Percentiles rank a stretch among this genome's conserved stretches.
Evolutionary conservation across 2,329 filamentous ascomycete genomes (phyloP).

Genomic region (Metarhizium album): DNA sequence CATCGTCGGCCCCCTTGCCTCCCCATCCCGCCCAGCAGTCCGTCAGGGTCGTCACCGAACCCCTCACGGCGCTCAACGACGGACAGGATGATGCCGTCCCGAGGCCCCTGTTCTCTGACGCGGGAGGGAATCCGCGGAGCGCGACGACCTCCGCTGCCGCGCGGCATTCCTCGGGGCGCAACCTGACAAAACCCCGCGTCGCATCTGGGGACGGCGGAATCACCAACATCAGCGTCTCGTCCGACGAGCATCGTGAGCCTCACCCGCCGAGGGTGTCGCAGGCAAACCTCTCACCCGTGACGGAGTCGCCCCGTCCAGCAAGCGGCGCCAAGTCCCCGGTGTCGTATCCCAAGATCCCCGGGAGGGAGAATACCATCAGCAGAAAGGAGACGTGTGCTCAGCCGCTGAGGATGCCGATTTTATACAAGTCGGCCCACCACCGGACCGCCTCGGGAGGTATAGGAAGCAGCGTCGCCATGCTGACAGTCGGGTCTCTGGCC

Average conservation of each 20-base stretch:
- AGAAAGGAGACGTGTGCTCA: conserved; percentile 16
- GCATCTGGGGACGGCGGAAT: conserved; percentile 23
- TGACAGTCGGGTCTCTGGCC: background rate
- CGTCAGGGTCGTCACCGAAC: conserved; percentile 5
- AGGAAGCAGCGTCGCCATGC: background rate
- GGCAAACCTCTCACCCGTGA: conserved; percentile 35
- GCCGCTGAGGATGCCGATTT: conserved; percentile 22
- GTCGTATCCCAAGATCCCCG: conserved; percentile 20
- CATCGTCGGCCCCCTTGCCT: background rate
- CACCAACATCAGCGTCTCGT: conserved; percentile 20
- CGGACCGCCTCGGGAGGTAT: background rate
- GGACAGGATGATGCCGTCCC: conserved; percentile 7
- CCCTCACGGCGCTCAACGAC: background rate
- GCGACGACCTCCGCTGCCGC: conserved; percentile 4
- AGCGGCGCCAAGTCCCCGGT: conserved; percentile 22
- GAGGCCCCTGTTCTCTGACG: conserved; percentile 15
- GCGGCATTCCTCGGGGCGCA: conserved; percentile 13
- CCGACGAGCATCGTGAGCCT: conserved; percentile 14
- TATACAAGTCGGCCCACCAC: conserved; percentile 22
- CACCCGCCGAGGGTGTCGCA: conserved; percentile 12
- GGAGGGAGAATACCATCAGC: conserved; percentile 8
- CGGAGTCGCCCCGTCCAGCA: conserved; percentile 31
- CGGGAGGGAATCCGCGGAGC: conserved; percentile 11
- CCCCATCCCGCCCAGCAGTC: background rate
- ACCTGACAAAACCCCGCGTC: conserved; percentile 14